Evolutionary conservation across 2,329 filamentous ascomycete genomes (phyloP).

Genomic region (Fusarium sp.): DNA sequence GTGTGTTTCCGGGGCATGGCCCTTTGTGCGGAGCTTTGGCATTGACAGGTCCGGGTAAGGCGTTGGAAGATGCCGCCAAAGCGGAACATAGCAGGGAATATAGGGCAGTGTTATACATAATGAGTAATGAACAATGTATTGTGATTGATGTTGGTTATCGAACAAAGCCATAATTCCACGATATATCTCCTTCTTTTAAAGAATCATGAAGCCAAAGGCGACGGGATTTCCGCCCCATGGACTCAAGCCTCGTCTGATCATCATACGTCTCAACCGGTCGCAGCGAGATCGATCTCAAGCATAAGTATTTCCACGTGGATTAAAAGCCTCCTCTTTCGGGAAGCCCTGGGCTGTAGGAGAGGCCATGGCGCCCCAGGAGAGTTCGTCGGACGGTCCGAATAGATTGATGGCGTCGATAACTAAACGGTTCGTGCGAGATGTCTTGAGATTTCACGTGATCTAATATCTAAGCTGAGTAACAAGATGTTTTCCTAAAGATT

Average conservation of each 20-base stretch:
- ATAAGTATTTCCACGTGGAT: not conserved
- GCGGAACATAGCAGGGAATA: conserved; percentile 11
- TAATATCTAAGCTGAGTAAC: not conserved
- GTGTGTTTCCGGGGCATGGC: conserved; percentile 47
- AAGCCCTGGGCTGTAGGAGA: conserved; percentile 2
- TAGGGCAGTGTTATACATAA: conserved; percentile 15
- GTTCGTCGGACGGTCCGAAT: conserved; percentile 33
- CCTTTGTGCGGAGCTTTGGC: conserved; percentile 11
- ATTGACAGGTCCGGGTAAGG: conserved; percentile 19
- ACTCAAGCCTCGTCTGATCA: conserved; percentile 1
- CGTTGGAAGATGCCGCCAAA: conserved; percentile 4
- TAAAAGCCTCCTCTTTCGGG: not conserved
- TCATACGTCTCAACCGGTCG: conserved; percentile 16
- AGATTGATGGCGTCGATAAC: conserved; percentile 9
- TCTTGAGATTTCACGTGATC: not conserved
- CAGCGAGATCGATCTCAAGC: conserved; percentile 7
- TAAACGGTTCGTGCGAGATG: not conserved
- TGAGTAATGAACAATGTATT: not conserved
- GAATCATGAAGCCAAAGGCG: not conserved
- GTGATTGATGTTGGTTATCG: not conserved
- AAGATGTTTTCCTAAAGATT: not conserved
- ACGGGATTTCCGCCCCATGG: conserved; percentile 22
- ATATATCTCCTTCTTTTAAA: conserved; percentile 13
- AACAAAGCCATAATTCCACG: not conserved
- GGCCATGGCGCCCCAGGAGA: conserved; percentile 9